Evolutionary conservation across 805 yeast genomes (phyloP), one percentile per base, ranked within the genome.

Genomic region (Saccharomyces eubayanus): DNA sequence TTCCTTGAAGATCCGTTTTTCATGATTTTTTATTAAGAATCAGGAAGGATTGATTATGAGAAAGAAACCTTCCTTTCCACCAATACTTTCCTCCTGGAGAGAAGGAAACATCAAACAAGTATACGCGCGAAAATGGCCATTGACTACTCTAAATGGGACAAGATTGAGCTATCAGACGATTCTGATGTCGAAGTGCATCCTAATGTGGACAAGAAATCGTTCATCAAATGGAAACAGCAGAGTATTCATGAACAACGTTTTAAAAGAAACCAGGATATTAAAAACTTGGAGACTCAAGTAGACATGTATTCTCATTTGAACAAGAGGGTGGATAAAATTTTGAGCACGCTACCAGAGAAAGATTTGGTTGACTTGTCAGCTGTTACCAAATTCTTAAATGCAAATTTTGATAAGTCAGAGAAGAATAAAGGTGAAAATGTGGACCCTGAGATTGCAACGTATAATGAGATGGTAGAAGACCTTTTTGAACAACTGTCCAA

Each of bases 61-160:
- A 27, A 21, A 21, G 10, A 16, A 36, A 21, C 2, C 24, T 11
- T 36, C 43, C 30, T 10, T 46, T 14, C n/a, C 14, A 21, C 14
- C 31, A 50, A 50, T 45, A 31, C 31, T 40, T 10, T 1, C 16
- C 6, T 6, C n/a, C 6, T 6, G n/a, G 14, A 5, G n/a, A 16
- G 30, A 48, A 24, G 8, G 24, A 41, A 24, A 29, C 16, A 30
- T 3, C 14, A 10, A 16, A 10, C 1, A 2, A 48, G 5, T 3
- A n/a, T 30, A 20, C 50, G 27, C 3, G 5, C 28, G 3, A 29
- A 16, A 28, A 88, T 87, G 95, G 83, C 88, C 31, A 83, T 94
- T 59, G 99, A 94, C 69, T 94, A 94, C 72, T 89, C 97, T 10
- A 94, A 92, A 68, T 94, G 99, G 98, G 99, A 94, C 71, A 89